phyloP scores from a whole-genome alignment of 2,329 filamentous ascomycete genomes.

The Cylindrodendrum hubeiense region DNA sequence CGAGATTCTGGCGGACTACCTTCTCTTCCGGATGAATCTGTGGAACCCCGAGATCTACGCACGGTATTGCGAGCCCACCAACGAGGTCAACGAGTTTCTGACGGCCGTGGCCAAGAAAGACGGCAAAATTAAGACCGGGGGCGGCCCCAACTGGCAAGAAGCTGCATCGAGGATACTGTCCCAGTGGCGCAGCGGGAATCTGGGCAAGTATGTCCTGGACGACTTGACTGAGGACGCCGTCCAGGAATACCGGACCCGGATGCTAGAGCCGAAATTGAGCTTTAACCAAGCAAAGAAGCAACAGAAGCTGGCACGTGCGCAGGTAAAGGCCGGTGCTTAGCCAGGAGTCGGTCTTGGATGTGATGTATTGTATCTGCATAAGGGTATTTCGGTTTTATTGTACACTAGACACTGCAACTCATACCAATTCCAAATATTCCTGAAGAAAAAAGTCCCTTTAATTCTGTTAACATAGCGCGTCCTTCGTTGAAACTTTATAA shows the following conservation, averaged over 20 bases:
- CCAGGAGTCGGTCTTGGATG: not conserved
- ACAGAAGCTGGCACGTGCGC: conserved; percentile 70
- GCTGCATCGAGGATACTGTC: conserved; percentile 86
- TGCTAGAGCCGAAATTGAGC: conserved; percentile 66
- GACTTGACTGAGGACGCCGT: conserved; percentile 74
- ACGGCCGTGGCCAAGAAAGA: conserved; percentile 77
- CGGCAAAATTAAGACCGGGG: conserved; percentile 81
- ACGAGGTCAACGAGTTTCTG: conserved; percentile 83
- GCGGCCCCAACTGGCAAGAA: conserved; percentile 75
- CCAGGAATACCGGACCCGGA: conserved; percentile 58
- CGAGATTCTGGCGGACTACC: conserved; percentile 87
- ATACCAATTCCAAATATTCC: conserved; percentile 23
- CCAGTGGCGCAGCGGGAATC: conserved; percentile 80
- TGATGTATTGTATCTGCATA: conserved; percentile 31
- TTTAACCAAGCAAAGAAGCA: conserved; percentile 77
- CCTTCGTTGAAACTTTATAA: conserved; percentile 21
- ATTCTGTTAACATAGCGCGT: conserved; percentile 22
- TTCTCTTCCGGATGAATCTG: conserved; percentile 86
- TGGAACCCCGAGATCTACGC: conserved; percentile 72
- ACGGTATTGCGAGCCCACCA: conserved; percentile 78
- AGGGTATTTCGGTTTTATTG: conserved; percentile 27
- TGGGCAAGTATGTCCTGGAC: conserved; percentile 86
- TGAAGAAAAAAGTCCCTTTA: not conserved
- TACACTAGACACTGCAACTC: conserved; percentile 33
- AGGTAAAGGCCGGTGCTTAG: conserved; percentile 50